These are phyloP conservation scores for Vanderwaltozyma tropicalis DNA, from an alignment of 805 yeast species.

Conservation along the genomic window DNA sequence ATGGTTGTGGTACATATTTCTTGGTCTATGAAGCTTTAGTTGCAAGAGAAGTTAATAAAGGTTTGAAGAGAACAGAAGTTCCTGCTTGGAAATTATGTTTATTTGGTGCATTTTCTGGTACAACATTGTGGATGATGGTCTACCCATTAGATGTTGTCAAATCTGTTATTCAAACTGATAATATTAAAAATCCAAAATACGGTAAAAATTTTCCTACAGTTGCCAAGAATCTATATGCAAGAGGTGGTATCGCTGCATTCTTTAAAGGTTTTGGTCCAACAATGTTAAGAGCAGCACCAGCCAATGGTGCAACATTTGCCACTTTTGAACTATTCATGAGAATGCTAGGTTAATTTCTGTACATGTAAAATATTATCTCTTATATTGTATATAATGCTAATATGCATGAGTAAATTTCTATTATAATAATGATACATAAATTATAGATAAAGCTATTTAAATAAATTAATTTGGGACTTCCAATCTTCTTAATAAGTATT, in stretches of 20 bases:
- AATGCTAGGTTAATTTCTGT: constrained; percentile 32
- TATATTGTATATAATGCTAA: too few relatives aligned
- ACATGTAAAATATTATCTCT: too few relatives aligned
- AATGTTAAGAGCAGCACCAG: constrained; percentile 93
- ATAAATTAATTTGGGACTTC: constrained; percentile 34
- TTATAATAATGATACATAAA: too few relatives aligned
- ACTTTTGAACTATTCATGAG: constrained; percentile 90
- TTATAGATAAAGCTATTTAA: too few relatives aligned
- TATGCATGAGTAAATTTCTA: neutral
- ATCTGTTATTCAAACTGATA: constrained; percentile 76
- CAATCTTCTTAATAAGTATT: constrained; percentile 73
- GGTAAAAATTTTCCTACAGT: constrained; percentile 45
- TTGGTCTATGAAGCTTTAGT: constrained; percentile 84
- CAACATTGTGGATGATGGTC: constrained; percentile 70
- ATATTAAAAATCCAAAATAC: constrained; percentile 45
- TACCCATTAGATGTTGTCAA: constrained; percentile 91
- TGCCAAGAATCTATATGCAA: constrained; percentile 41
- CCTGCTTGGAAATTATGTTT: constrained; percentile 81
- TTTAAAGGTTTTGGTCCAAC: constrained; percentile 90
- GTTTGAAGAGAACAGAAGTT: constrained; percentile 51
- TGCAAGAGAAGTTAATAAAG: constrained; percentile 35
- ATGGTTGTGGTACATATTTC: constrained; percentile 85
- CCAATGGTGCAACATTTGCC: constrained; percentile 92
- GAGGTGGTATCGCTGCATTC: constrained; percentile 63
- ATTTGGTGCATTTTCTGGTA: constrained; percentile 88